phyloP scores from a whole-genome alignment of 192 early-diverging fungal species.

The Coemansia sp. region DNA sequence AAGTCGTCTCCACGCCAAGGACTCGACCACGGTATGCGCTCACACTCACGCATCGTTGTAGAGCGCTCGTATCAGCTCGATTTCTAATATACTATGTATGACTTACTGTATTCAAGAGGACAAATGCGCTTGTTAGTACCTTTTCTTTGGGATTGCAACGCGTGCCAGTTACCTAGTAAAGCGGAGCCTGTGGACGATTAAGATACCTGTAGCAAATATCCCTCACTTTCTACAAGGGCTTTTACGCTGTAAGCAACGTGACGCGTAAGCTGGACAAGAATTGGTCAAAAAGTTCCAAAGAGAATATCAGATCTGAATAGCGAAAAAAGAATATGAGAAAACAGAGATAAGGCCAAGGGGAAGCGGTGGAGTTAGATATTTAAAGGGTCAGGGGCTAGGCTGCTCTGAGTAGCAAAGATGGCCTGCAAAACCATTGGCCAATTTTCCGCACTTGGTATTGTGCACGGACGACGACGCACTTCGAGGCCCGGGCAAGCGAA shows the following conservation, averaged over 20 bases:
- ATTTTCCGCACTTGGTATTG: not conserved
- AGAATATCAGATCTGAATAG: not conserved
- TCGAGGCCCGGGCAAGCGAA: not conserved
- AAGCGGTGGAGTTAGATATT: not conserved
- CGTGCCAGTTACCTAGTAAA: not conserved
- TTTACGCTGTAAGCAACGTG: not conserved
- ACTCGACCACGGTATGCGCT: conserved; percentile 28
- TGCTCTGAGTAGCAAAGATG: not conserved
- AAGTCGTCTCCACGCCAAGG: conserved; percentile 48
- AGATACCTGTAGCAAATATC: not conserved
- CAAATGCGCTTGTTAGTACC: not conserved
- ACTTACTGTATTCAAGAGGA: not conserved
- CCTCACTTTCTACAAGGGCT: not conserved
- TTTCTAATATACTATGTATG: conserved; percentile 63
- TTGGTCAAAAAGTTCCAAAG: not conserved
- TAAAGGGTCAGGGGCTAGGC: not conserved
- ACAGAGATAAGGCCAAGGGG: not conserved
- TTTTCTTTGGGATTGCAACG: not conserved
- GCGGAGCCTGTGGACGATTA: not conserved
- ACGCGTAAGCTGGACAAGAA: not conserved
- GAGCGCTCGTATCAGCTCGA: not conserved
- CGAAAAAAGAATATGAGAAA: not conserved
- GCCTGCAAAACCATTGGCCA: not conserved
- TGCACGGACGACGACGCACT: not conserved
- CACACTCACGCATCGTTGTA: conserved; percentile 7